Base-by-base conservation (phyloP, 2,329 filamentous ascomycete genomes). In the Calonectria montana region DNA sequence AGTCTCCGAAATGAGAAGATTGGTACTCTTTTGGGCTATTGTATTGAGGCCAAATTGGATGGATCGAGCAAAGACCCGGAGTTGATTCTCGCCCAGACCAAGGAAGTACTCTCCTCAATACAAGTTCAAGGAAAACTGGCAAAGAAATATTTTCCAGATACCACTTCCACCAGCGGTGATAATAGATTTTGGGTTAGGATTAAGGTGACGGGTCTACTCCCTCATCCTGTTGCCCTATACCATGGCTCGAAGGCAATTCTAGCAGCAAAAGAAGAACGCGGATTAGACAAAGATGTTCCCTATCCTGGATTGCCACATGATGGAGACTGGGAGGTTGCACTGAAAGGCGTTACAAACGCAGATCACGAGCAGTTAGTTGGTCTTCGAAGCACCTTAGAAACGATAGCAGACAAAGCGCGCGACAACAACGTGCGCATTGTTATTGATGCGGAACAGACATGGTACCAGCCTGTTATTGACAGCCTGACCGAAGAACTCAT, bases 401-500 rank as follows among this genome's bases (percentile, higher is more conserved):
- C 73, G 13, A 76, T 75, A 43, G 66, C 67, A 2, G 73, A 45
- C 31, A 75, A 74, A 13, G 75, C 73, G 2, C 55, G 71, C 21
- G 67, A 74, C 4, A 74, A 74, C 35, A 74, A 76, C 29, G 71
- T 77, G 23, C 74, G 75, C 7, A 72, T 76, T 43, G 73, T 77
- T 18, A 75, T 77, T 29, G 75, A 77, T 65, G 74, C 74, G 1
- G 75, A 76, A 45, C 73, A 77, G 31, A 69, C 74, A 7, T 77
- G 74, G 75, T 77, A 76, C 47, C 71, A 77, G 18, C 74, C 75
- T 15, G 74, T 76, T 2, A 74, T 77, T 25, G 75, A 76, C 63
- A 70, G 63, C 27, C 31, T 77, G 6, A 75, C 71, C 13, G 73
- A 76, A n/a, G 73, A 76, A 53, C 71, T 77, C 16, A 77, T 77